Conservation (phyloP, 768 basidiomycete species). For the Mycena galopus region DNA sequence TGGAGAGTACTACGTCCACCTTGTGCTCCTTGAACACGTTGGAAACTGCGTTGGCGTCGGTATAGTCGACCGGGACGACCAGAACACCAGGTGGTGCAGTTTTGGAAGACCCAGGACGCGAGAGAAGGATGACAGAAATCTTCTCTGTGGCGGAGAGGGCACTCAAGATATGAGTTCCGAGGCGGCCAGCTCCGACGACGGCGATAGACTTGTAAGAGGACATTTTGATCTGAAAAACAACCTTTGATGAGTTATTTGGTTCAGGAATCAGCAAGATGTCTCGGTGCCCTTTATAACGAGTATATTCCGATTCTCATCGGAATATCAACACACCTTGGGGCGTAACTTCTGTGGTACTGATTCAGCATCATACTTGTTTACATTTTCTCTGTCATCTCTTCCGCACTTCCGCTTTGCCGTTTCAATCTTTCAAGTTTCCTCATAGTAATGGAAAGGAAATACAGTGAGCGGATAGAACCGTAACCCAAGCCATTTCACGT, state of each 20-base stretch:
- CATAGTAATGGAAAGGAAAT: neutral
- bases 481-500: neutral
- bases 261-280: constrained; percentile 1
- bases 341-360: neutral
- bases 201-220: constrained; percentile 12
- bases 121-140: constrained; percentile 30
- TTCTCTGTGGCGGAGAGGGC: constrained; percentile 63
- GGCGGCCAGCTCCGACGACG: constrained; percentile 21
- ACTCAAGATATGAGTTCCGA: constrained; percentile 45
- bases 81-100: constrained; percentile 38
- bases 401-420: neutral
- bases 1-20: constrained; percentile 51
- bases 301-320: neutral
- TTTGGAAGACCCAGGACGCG: constrained; percentile 24
- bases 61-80: constrained; percentile 44
- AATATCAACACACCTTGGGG: neutral
- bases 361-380: neutral
- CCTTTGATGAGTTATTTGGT: constrained; percentile 1
- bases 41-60: constrained; percentile 41
- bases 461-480: neutral
- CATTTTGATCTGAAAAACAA: constrained; percentile 5
- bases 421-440: neutral
- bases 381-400: neutral
- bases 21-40: constrained; percentile 45
- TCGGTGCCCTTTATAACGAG: neutral